A percentile compares a stretch with the other conserved stretches of the same genome.
Conservation (phyloP, 2,329 filamentous ascomycete species). For the Lachnellula willkommii region DNA sequence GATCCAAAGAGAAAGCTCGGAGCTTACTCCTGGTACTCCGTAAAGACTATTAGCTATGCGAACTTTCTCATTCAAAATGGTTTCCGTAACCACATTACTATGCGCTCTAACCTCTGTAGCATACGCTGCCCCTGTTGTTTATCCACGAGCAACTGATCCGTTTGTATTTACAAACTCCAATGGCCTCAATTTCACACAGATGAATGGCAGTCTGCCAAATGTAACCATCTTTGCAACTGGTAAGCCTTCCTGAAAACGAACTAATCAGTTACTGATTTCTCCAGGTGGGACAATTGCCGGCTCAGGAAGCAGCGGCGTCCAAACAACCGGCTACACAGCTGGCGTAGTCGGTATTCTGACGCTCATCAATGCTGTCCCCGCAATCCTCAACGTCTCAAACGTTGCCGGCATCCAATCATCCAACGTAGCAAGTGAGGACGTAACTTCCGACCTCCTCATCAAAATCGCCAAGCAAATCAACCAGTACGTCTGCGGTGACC, state of each 20-base stretch:
- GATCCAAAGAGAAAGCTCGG: too few relatives aligned
- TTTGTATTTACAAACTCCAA: constrained; percentile 24
- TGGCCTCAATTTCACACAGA: constrained; percentile 25
- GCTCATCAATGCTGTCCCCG: constrained; percentile 50
- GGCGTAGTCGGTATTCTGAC: constrained; percentile 30
- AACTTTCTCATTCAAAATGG: constrained; percentile 1
- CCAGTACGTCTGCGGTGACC: constrained; percentile 32
- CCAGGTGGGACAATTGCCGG: constrained; percentile 57
- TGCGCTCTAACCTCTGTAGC: constrained; percentile 9
- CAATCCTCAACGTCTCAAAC: constrained; percentile 49
- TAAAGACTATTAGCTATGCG: not conserved
- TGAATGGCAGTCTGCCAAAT: constrained; percentile 21
- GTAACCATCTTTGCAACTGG: constrained; percentile 26
- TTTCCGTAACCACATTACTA: not conserved
- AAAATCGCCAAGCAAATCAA: constrained; percentile 45
- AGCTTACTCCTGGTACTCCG: too few relatives aligned
- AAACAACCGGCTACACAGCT: constrained; percentile 52
- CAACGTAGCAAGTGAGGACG: constrained; percentile 42
- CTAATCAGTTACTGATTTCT: constrained; percentile 24
- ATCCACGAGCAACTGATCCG: constrained; percentile 12
- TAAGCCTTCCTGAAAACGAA: not conserved
- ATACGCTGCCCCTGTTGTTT: constrained; percentile 18
- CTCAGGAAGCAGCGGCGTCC: constrained; percentile 41
- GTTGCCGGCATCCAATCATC: constrained; percentile 48
- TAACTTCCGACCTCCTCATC: constrained; percentile 46